These are phyloP conservation scores for Dryas octopetala DNA, from an alignment of 306 rosid species.

Conservation along the genomic window DNA sequence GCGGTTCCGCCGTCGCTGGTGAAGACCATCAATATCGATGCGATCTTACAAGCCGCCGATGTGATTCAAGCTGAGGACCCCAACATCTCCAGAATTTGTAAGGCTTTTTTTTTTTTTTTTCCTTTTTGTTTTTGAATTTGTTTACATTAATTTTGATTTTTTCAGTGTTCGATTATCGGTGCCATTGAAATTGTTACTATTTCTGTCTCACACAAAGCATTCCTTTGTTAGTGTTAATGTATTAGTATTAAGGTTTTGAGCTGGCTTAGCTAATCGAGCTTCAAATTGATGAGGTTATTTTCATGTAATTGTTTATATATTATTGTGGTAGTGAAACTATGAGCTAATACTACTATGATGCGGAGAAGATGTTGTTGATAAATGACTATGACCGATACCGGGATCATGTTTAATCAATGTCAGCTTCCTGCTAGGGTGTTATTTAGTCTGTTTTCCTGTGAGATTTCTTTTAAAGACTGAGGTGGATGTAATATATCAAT, in stretches of 20 bases:
- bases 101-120: no score
- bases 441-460: background rate
- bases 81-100: slow-evolving; percentile 74
- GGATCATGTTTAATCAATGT: background rate
- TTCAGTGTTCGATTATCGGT: background rate
- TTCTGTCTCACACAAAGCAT: background rate
- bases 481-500: background rate
- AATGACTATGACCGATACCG: no score
- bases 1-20: slow-evolving; percentile 79
- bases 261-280: slow-evolving; percentile 12
- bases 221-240: background rate
- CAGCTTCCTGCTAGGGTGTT: background rate
- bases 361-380: background rate
- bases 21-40: slow-evolving; percentile 63
- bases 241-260: background rate
- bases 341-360: background rate
- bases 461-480: background rate
- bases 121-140: background rate
- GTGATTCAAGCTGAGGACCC: slow-evolving; percentile 80
- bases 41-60: slow-evolving; percentile 88
- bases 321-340: background rate
- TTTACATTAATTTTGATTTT: background rate
- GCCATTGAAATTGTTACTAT: background rate
- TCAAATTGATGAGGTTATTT: no score
- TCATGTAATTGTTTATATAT: background rate